These are phyloP conservation scores for Neurospora sp. DNA, from an alignment of 495 filamentous ascomycete genomes.

Conservation along the genomic window DNA sequence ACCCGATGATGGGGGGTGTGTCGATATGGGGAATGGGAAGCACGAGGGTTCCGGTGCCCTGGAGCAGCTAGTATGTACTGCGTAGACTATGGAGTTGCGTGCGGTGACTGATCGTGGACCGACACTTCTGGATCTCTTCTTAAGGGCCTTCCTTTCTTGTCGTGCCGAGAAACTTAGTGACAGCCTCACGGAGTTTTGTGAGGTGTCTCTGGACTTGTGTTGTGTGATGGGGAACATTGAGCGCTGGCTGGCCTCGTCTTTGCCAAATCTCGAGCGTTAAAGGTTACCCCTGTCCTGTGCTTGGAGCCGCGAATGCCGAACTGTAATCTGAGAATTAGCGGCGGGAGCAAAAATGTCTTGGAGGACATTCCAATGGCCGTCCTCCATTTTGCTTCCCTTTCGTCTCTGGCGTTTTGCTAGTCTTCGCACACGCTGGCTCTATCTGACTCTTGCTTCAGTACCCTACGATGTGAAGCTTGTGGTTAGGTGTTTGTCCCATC, in stretches of 20 bases:
- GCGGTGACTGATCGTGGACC: not conserved
- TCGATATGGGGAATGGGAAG: not conserved
- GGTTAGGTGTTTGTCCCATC: not conserved
- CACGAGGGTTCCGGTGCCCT: not conserved
- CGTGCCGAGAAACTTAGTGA: slow-evolving; percentile 4
- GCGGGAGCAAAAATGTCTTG: not conserved
- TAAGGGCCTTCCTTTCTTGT: slow-evolving; percentile 21
- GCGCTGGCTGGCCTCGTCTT: not conserved
- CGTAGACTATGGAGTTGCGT: not conserved
- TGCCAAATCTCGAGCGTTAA: not conserved
- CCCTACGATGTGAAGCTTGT: not conserved
- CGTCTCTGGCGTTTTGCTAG: not conserved
- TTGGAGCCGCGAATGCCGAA: not conserved
- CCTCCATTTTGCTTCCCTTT: not conserved
- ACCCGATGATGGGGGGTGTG: not conserved
- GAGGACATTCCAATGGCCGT: not conserved
- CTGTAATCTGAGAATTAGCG: not conserved
- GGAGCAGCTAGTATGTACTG: not conserved
- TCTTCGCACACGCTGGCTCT: too few relatives aligned
- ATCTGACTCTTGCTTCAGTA: not conserved
- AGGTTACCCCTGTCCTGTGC: not conserved
- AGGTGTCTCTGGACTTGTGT: not conserved
- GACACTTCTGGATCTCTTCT: not conserved
- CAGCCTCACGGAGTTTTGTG: not conserved
- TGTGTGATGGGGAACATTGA: not conserved